Conservation (phyloP, 2,329 filamentous ascomycete species). For the Sporothrix dimorphospora region DNA sequence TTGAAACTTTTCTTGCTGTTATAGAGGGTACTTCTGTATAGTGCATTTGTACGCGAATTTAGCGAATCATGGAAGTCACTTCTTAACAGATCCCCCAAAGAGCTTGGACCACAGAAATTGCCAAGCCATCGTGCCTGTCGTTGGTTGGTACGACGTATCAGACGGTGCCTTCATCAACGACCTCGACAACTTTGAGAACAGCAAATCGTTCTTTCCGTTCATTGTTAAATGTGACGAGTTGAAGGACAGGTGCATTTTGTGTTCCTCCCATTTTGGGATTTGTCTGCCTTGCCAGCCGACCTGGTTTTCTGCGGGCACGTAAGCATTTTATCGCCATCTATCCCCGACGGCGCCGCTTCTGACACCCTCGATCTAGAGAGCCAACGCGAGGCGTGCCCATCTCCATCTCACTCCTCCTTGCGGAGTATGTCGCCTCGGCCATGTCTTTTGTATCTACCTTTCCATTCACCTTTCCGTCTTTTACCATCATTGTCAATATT, state of each 20-base stretch:
- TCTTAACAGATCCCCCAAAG: not conserved
- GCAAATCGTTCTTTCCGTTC: not conserved
- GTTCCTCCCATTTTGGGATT: not conserved
- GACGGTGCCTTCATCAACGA: not conserved
- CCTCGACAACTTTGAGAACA: not conserved
- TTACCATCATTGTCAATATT: not conserved
- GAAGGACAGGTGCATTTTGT: not conserved
- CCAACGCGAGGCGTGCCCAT: not conserved
- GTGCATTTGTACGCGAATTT: not conserved
- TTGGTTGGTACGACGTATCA: not conserved
- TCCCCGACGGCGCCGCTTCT: not conserved
- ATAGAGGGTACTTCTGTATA: not conserved
- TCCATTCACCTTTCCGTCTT: not conserved
- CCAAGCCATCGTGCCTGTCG: conserved; percentile 6
- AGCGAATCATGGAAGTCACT: not conserved
- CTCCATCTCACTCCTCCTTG: not conserved
- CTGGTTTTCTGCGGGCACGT: not conserved
- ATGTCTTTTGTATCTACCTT: not conserved
- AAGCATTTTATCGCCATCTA: not conserved
- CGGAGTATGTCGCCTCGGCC: not conserved
- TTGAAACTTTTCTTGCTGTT: not conserved
- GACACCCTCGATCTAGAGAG: not conserved
- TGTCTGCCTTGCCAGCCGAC: not conserved
- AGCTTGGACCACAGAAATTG: conserved; percentile 9
- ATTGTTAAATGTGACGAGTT: no score